These are phyloP conservation scores for Pythium insidiosum DNA, from an alignment of 352 stramenopile genomes.

Conservation along the genomic window DNA sequence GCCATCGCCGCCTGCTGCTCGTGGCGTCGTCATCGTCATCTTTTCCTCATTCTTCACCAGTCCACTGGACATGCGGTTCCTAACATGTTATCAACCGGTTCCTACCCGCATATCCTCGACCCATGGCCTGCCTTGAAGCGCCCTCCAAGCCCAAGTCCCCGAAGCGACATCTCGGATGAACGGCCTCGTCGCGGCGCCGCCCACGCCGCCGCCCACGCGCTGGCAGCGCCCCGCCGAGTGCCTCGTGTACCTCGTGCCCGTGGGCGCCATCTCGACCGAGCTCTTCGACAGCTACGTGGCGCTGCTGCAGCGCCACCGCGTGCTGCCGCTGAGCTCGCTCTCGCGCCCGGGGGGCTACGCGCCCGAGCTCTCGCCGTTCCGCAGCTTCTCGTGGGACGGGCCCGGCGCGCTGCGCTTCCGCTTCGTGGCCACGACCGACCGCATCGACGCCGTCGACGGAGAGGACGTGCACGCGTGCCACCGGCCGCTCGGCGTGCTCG, in stretches of 20 bases:
- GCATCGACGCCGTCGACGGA: slow-evolving; percentile 44
- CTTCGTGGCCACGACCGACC: slow-evolving; percentile 62
- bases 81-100: neutral
- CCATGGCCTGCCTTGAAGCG: too few species aligned
- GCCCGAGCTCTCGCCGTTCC: slow-evolving; percentile 76
- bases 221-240: slow-evolving; percentile 66
- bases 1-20: neutral
- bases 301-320: slow-evolving; percentile 45
- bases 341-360: slow-evolving; percentile 71
- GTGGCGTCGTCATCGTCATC: neutral
- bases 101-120: too few species aligned
- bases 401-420: slow-evolving; percentile 44
- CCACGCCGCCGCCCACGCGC: slow-evolving; percentile 18
- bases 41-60: neutral
- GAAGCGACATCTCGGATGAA: slow-evolving; percentile 5
- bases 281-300: slow-evolving; percentile 48
- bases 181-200: slow-evolving; percentile 14
- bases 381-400: slow-evolving; percentile 59
- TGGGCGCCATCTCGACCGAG: slow-evolving; percentile 52
- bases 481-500: slow-evolving; percentile 66
- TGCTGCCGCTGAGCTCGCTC: slow-evolving; percentile 55
- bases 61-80: neutral
- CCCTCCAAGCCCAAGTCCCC: slow-evolving; percentile 12
- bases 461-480: slow-evolving; percentile 69
- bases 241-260: slow-evolving; percentile 77